Evolutionary conservation across 352 stramenopile genomes (phyloP).

Genomic region (Pythium diclinum): DNA sequence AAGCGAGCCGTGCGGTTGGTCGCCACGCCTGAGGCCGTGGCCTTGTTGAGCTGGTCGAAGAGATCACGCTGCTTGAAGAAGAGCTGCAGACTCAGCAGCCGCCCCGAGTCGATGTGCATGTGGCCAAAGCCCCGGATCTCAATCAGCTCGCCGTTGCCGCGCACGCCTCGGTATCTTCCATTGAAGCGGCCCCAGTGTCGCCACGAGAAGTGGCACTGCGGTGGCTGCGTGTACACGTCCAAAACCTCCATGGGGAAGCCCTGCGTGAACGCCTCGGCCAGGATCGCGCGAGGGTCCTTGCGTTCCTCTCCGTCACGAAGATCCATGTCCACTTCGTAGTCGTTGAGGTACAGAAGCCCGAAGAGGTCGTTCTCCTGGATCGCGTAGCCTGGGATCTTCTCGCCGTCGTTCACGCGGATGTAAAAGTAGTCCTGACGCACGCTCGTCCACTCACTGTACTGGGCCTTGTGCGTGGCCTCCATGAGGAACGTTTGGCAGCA

Average conservation of each 20-base stretch:
- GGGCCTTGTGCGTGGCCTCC: conserved; percentile 69
- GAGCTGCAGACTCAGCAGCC: conserved; percentile 50
- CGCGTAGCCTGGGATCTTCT: conserved; percentile 32
- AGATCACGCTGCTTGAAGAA: conserved; percentile 73
- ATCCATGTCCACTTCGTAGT: conserved; percentile 34
- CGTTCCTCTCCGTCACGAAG: conserved; percentile 36
- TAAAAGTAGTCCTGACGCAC: conserved; percentile 59
- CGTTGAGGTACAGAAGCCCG: conserved; percentile 57
- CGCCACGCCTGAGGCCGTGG: conserved; percentile 19
- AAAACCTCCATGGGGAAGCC: conserved; percentile 81
- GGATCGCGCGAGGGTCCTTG: conserved; percentile 45
- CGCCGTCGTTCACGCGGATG: conserved; percentile 70
- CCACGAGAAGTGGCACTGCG: conserved; percentile 77
- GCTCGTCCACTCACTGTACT: conserved; percentile 59
- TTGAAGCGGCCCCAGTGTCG: conserved; percentile 77
- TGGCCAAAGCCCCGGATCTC: conserved; percentile 71
- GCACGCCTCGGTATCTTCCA: conserved; percentile 57
- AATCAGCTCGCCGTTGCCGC: conserved; percentile 52
- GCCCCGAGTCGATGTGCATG: conserved; percentile 54
- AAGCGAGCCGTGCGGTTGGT: conserved; percentile 14
- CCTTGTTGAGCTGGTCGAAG: conserved; percentile 41
- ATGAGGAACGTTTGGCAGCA: conserved; percentile 79
- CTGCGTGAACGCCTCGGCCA: conserved; percentile 64
- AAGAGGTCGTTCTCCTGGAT: conserved; percentile 70
- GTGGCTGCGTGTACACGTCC: conserved; percentile 73